These are phyloP conservation scores for Ensete glaucum DNA, from an alignment of 176 grass and related monocot genomes.

Conservation along the genomic window DNA sequence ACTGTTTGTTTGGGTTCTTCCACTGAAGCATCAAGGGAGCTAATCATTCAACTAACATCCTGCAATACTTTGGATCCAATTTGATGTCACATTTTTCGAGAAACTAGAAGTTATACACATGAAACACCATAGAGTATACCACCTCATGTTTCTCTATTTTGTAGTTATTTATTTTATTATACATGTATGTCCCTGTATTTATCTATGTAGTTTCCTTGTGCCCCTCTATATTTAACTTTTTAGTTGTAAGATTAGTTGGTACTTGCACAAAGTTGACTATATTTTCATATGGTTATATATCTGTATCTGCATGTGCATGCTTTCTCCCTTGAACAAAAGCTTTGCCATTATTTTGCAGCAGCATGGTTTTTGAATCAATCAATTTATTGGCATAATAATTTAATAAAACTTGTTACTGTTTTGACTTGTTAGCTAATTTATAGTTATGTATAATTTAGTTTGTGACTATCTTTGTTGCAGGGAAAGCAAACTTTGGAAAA, in stretches of 20 bases:
- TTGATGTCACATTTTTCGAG: too few species aligned
- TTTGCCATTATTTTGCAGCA: too few species aligned
- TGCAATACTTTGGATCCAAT: not conserved
- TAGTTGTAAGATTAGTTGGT: not conserved
- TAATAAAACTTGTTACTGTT: too few species aligned
- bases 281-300: too few species aligned
- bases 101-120: not conserved
- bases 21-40: not conserved
- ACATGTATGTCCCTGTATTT: not conserved
- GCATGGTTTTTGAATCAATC: too few species aligned
- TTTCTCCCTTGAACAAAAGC: too few species aligned
- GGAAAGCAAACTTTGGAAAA: not conserved
- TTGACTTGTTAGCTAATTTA: not conserved
- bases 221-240: not conserved
- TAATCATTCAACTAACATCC: not conserved
- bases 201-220: not conserved
- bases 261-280: too few species aligned
- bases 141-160: not conserved
- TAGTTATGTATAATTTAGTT: not conserved
- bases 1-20: not conserved
- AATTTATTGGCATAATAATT: too few species aligned
- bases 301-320: too few species aligned
- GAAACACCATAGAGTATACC: not conserved
- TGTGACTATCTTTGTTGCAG: slow-evolving; percentile 1
- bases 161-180: too few species aligned